Conservation (phyloP, 257 asterid genomes). For the Pogostemon cablin region DNA sequence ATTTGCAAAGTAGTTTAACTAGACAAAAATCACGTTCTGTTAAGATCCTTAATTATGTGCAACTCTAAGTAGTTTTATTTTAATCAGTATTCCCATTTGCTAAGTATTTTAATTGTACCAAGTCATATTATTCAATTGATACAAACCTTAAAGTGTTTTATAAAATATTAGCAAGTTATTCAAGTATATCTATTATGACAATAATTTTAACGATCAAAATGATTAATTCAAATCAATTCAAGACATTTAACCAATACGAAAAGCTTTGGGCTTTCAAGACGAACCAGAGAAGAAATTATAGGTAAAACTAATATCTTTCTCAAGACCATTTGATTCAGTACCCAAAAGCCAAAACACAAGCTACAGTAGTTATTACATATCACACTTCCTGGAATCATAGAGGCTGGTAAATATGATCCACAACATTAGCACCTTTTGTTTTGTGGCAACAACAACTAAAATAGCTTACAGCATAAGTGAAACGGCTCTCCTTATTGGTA, state of each 20-base stretch:
- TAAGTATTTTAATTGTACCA: neutral
- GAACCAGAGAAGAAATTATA: neutral
- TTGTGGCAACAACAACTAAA: conserved; percentile 7
- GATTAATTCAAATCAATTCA: neutral
- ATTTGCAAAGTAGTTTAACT: no score
- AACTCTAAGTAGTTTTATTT: neutral
- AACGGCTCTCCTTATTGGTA: neutral
- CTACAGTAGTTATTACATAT: neutral
- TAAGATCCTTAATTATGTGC: neutral
- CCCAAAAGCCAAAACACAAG: neutral
- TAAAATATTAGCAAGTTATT: neutral
- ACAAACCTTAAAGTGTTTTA: neutral
- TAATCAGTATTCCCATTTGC: neutral
- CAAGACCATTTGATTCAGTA: conserved; percentile 16
- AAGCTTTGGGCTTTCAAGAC: neutral
- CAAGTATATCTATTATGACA: neutral
- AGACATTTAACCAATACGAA: neutral
- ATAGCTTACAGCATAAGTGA: neutral
- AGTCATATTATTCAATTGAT: neutral
- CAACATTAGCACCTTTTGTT: neutral
- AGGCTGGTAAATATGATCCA: neutral
- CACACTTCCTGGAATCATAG: neutral
- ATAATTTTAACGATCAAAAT: neutral
- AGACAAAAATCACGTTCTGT: neutral
- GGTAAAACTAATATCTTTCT: neutral